These are phyloP conservation scores for Vinca major DNA, from an alignment of 305 asterid genomes.

Conservation along the genomic window DNA sequence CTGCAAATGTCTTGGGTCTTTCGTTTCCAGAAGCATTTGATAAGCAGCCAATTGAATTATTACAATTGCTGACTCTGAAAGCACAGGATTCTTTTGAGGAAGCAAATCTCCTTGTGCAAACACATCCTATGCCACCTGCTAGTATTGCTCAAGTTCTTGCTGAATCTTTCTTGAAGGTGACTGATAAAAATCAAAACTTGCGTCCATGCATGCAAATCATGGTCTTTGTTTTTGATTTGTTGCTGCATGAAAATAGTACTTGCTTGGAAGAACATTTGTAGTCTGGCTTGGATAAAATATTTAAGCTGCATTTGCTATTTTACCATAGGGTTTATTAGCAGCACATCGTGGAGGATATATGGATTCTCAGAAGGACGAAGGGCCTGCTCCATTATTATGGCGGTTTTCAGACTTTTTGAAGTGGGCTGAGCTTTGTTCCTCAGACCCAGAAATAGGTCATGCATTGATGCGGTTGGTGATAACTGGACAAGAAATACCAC, in stretches of 20 bases:
- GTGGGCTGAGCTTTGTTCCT: constrained; percentile 98
- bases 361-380: constrained; percentile 98
- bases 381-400: constrained; percentile 97
- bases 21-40: constrained; percentile 86
- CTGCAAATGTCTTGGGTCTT: constrained; percentile 85
- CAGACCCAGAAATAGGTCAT: constrained; percentile 93
- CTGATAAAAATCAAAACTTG: no score
- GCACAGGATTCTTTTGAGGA: constrained; percentile 97
- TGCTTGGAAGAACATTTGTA: neutral
- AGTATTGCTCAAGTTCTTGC: constrained; percentile 97
- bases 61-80: constrained; percentile 89
- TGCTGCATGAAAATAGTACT: neutral
- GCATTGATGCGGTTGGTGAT: constrained; percentile 92
- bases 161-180: constrained; percentile 90
- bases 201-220: neutral
- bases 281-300: neutral
- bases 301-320: constrained; percentile 7
- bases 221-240: neutral
- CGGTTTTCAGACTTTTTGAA: constrained; percentile 90
- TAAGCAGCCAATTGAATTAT: constrained; percentile 82
- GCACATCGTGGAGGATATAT: constrained; percentile 99
- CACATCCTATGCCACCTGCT: constrained; percentile 88
- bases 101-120: constrained; percentile 68
- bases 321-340: constrained; percentile 77
- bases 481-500: constrained; percentile 98